phyloP scores from a whole-genome alignment of 2,329 filamentous ascomycete genomes.

The Penicillium fuscoglaucum region DNA sequence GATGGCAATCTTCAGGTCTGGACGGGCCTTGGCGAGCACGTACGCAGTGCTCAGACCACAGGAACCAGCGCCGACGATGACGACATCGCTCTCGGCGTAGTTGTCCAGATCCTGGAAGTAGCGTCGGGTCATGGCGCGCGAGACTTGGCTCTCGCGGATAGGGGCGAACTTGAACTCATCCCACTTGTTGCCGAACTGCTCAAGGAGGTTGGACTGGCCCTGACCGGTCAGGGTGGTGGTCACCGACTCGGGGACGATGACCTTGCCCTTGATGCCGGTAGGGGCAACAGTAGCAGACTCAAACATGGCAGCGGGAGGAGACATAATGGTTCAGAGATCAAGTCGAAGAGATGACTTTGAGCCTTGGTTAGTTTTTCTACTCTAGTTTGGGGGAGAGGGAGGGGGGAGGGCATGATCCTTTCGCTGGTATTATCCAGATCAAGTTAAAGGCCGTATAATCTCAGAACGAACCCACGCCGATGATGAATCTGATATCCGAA shows the following conservation, averaged over 20 bases:
- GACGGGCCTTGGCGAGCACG: constrained; percentile 76
- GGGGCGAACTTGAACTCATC: constrained; percentile 77
- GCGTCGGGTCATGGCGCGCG: constrained; percentile 86
- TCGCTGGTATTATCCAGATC: constrained; percentile 99
- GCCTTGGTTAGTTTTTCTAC: constrained; percentile 41
- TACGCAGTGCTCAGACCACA: constrained; percentile 86
- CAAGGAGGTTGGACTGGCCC: constrained; percentile 56
- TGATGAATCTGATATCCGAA: neutral
- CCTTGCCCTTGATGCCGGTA: constrained; percentile 44
- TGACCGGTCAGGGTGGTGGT: constrained; percentile 37
- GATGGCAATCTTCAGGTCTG: constrained; percentile 88
- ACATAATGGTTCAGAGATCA: constrained; percentile 60
- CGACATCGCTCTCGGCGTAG: constrained; percentile 90
- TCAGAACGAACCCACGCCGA: constrained; percentile 50
- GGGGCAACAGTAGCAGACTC: constrained; percentile 44
- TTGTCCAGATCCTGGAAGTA: constrained; percentile 89
- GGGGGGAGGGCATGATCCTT: constrained; percentile 88
- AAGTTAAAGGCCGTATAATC: constrained; percentile 92
- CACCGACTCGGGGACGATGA: constrained; percentile 49
- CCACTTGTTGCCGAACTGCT: constrained; percentile 74
- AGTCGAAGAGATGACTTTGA: constrained; percentile 25
- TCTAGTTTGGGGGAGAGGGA: constrained; percentile 40
- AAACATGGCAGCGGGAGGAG: constrained; percentile 71
- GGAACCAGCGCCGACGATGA: constrained; percentile 87
- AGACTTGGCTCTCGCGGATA: constrained; percentile 90